phyloP scores from a whole-genome alignment of 225 moss, liverwort and hornwort genomes.

The Pleurozium schreberi region DNA sequence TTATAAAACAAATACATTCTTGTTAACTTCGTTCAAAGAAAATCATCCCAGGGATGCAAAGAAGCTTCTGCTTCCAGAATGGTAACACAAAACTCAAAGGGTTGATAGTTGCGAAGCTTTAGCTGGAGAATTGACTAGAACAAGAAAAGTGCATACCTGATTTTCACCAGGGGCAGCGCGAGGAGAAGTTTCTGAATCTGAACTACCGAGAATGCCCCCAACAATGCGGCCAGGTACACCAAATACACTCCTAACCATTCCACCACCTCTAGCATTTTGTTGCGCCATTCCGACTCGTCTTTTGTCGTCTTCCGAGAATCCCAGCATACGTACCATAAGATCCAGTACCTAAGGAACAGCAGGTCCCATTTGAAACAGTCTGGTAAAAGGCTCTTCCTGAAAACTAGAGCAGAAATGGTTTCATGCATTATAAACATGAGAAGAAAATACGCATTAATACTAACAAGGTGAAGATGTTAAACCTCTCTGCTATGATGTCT shows the following conservation, averaged over 20 bases:
- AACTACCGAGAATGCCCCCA: conserved; percentile 77
- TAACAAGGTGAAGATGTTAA: background rate
- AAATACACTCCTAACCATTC: conserved; percentile 84
- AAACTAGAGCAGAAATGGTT: background rate
- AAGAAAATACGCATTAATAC: background rate
- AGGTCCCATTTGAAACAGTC: background rate
- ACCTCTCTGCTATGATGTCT: conserved; percentile 98
- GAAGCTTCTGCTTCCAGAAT: background rate
- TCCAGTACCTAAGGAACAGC: conserved; percentile 63
- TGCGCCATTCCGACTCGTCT: conserved; percentile 81
- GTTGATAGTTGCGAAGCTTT: background rate
- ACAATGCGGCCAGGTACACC: conserved; percentile 89
- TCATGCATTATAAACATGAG: background rate
- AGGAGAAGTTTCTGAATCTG: conserved; percentile 54
- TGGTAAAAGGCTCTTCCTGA: background rate
- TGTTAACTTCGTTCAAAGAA: background rate
- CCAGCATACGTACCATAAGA: conserved; percentile 97
- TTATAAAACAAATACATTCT: conserved; percentile 1
- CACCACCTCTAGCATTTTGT: conserved; percentile 75
- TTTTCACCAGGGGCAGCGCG: conserved; percentile 57
- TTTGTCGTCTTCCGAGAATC: conserved; percentile 95
- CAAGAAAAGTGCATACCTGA: conserved; percentile 32
- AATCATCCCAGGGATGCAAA: background rate
- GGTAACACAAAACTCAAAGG: background rate
- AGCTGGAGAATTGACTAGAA: background rate